phyloP scores from a whole-genome alignment of 257 asterid species.

The Solanum clarkiae region DNA sequence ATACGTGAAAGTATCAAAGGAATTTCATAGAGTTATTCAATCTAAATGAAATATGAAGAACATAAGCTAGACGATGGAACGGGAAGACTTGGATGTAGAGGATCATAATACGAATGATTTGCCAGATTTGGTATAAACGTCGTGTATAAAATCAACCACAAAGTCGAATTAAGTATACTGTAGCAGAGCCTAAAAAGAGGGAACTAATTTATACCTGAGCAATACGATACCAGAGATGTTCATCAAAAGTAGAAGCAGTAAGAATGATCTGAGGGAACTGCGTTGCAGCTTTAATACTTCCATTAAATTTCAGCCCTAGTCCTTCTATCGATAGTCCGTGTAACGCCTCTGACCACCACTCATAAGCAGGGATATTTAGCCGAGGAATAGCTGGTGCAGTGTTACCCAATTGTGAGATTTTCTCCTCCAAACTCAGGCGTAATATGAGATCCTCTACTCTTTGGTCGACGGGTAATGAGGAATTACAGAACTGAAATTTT shows the following conservation, averaged over 20 bases:
- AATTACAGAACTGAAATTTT: constrained; percentile 36
- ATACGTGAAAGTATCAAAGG: not conserved
- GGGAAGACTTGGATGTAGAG: not conserved
- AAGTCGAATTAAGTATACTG: not conserved
- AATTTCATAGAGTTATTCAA: not conserved
- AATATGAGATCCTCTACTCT: constrained; percentile 44
- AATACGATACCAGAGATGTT: constrained; percentile 20
- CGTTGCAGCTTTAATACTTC: constrained; percentile 43
- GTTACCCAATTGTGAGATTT: constrained; percentile 47
- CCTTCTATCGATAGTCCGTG: constrained; percentile 58
- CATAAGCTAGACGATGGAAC: not conserved
- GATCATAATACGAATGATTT: not conserved
- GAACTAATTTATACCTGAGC: constrained; percentile 7
- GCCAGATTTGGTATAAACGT: not conserved
- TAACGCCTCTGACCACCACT: constrained; percentile 84
- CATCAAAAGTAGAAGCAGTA: constrained; percentile 21
- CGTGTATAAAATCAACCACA: not conserved
- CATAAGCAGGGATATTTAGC: constrained; percentile 53
- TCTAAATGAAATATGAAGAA: not conserved
- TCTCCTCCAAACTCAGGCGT: constrained; percentile 52
- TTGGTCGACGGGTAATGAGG: constrained; percentile 6
- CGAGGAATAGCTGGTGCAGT: constrained; percentile 50
- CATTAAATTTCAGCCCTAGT: constrained; percentile 32
- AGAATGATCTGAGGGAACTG: constrained; percentile 48
- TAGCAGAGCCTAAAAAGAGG: not conserved